Percentiles rank a stretch among this genome's conserved stretches.
Evolutionary conservation across 164 flowering plant genomes (phyloP).

Genomic region (Vitis amurensis): DNA sequence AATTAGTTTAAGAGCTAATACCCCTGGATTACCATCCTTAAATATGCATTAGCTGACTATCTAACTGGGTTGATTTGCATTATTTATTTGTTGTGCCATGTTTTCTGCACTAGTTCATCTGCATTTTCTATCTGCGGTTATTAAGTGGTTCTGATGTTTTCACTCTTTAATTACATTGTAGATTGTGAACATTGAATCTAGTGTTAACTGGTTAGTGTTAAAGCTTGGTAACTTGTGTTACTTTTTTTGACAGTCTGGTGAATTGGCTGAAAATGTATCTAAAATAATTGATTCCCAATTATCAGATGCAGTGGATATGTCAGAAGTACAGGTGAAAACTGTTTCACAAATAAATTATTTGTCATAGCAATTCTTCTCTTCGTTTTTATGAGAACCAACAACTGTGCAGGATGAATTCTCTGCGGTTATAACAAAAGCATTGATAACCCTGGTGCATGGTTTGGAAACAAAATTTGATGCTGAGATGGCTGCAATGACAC

Average conservation of each 20-base stretch:
- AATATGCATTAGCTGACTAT: too few relatives aligned
- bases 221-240: slow-evolving; percentile 1
- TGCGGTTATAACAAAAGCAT: slow-evolving; percentile 84
- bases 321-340: slow-evolving; percentile 81
- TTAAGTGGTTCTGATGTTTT: neutral
- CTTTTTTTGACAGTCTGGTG: slow-evolving; percentile 62
- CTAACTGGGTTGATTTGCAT: too few relatives aligned
- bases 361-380: neutral
- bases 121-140: neutral
- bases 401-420: slow-evolving; percentile 91
- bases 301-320: slow-evolving; percentile 78
- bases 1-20: neutral
- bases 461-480: slow-evolving; percentile 92
- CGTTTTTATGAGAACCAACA: neutral
- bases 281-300: slow-evolving; percentile 84
- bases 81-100: neutral
- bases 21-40: too few relatives aligned
- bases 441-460: slow-evolving; percentile 87
- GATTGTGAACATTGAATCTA: too few relatives aligned
- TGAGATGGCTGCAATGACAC: slow-evolving; percentile 99
- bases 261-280: slow-evolving; percentile 87
- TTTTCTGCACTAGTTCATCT: neutral
- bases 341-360: slow-evolving; percentile 5
- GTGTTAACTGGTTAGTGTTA: neutral
- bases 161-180: too few relatives aligned